Evolutionary conservation across 139 green algal genomes (phyloP), one percentile per base, ranked within the genome.

Genomic region (Picochlorum sp.): DNA sequence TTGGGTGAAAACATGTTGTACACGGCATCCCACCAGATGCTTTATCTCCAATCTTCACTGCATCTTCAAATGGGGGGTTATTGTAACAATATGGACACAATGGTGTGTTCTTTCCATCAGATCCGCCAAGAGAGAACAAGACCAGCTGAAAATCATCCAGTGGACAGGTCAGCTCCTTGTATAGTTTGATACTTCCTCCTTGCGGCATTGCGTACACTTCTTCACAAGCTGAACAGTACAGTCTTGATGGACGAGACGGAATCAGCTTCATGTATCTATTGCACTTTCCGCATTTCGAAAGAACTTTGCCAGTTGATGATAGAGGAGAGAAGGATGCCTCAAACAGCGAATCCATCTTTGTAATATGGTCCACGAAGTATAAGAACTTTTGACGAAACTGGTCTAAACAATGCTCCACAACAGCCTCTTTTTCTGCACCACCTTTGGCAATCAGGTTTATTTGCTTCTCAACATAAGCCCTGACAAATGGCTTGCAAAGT

Each of bases 21-120:
- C 88, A 95, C 6, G 84, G 74, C 85, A 95, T 94, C 51, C 82
- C 88, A 10, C 67, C 49, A 58, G 77, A 86, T 45, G 57, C 69
- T 26, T 59, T 65, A 51, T 61, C 66, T 11, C 57, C 47, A 14
- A 78, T 71, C 66, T 78, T 77, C 14, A 59, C 18, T 16, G 70
- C 76, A 30, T 77, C 80, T 70, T 90, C 82, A 61, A 92, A 93
- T 15, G 89, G 89, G 20, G 90, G 90, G 65, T 88, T 66, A 69
- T 85, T 93, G 79, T 90, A 96, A 76, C 90, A 96, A 57, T 82
- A 88, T 32, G 89, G 89, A 71, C 89, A 96, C 5, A 96, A 67
- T 6, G 85, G 81, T 66, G 82, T 90, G 3, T 73, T 89, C 66
- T 92, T 92, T 63, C 81, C 88, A 58, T 95, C 89, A 11, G 69